Conservation (phyloP, 805 yeast genomes). For the Myxozyma neotropica region DNA sequence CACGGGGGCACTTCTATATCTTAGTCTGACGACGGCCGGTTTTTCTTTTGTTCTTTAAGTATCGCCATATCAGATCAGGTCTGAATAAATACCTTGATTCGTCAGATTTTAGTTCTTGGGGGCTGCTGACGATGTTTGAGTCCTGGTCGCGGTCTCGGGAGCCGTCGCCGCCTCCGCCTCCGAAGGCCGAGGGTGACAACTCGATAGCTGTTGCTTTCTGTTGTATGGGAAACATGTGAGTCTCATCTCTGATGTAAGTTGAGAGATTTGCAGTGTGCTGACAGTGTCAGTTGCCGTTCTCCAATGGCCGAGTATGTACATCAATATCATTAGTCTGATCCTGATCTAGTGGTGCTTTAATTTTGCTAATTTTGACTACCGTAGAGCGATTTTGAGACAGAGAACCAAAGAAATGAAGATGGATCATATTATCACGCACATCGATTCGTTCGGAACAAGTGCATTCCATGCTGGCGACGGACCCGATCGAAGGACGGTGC, state of each 20-base stretch:
- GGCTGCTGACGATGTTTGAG: neutral
- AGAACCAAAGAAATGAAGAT: slow-evolving; percentile 14
- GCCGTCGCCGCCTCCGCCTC: slow-evolving; percentile 8
- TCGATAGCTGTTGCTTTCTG: slow-evolving; percentile 79
- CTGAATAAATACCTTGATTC: too few species aligned
- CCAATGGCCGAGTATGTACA: slow-evolving; percentile 84
- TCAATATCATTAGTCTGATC: neutral
- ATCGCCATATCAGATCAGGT: too few species aligned
- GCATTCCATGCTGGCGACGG: slow-evolving; percentile 80
- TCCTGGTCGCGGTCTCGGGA: slow-evolving; percentile 12
- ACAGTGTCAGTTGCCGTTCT: slow-evolving; percentile 50
- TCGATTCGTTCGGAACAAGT: slow-evolving; percentile 90
- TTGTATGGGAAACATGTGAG: slow-evolving; percentile 85
- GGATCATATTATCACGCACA: slow-evolving; percentile 7
- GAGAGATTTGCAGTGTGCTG: neutral
- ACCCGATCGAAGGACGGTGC: slow-evolving; percentile 75
- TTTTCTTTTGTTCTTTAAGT: too few species aligned
- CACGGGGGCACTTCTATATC: too few species aligned
- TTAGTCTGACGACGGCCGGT: too few species aligned
- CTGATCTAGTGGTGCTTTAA: neutral
- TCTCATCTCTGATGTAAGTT: neutral
- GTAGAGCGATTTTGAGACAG: slow-evolving; percentile 21
- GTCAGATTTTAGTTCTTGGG: too few species aligned
- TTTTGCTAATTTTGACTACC: too few species aligned
- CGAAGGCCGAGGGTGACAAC: slow-evolving; percentile 7